phyloP scores from a whole-genome alignment of 352 stramenopile species.

The Globisporangium spinosum region DNA sequence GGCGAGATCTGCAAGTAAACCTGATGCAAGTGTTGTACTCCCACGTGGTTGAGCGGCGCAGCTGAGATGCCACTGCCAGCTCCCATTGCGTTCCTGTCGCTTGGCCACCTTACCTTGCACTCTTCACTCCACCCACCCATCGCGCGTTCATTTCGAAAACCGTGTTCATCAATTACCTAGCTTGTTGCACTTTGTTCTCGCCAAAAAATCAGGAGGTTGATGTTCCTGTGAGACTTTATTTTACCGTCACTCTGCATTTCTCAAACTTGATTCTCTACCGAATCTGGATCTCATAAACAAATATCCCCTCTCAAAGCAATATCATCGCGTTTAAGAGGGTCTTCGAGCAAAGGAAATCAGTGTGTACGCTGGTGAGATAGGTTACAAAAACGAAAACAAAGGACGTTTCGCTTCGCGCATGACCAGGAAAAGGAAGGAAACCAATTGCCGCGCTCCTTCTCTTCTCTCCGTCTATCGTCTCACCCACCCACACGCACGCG shows the following conservation, averaged over 20 bases:
- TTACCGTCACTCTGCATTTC: neutral
- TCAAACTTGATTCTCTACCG: neutral
- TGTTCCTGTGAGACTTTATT: neutral
- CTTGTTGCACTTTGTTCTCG: too few relatives aligned
- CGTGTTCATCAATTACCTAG: too few relatives aligned
- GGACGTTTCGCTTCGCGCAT: constrained; percentile 12
- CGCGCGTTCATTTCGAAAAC: too few relatives aligned
- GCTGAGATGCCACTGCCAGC: neutral
- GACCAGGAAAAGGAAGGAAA: constrained; percentile 1
- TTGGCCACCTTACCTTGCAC: neutral
- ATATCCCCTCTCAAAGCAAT: neutral
- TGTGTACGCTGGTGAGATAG: neutral
- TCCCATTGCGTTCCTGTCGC: neutral
- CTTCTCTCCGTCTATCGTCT: neutral
- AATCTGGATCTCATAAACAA: neutral
- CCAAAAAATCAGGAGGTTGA: constrained; percentile 4
- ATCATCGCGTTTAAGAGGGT: neutral
- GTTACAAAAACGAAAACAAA: constrained; percentile 5
- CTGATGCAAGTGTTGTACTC: neutral
- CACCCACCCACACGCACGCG: neutral
- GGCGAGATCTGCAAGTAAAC: neutral
- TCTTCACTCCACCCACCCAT: too few relatives aligned
- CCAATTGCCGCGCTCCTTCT: constrained; percentile 1
- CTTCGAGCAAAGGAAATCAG: constrained; percentile 9
- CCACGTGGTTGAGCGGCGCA: neutral